Evolutionary conservation across 192 early-diverging fungal genomes (phyloP).

Genomic region (Piromyces sp.): DNA sequence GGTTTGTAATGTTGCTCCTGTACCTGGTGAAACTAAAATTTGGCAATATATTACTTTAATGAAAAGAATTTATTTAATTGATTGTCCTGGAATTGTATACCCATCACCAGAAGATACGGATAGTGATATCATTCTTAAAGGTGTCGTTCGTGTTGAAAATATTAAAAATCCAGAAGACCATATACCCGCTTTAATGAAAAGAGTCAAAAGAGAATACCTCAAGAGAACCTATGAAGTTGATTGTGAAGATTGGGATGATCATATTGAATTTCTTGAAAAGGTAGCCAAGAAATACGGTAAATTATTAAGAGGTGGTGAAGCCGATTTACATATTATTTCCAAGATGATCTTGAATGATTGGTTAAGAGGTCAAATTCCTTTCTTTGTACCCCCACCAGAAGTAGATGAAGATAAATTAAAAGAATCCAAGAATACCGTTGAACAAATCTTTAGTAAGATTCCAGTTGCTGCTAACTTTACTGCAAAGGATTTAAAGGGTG

Average conservation of each 20-base stretch:
- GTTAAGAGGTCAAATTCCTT: conserved; percentile 92
- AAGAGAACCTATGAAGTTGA: conserved; percentile 73
- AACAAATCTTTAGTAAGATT: conserved; percentile 85
- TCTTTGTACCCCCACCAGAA: conserved; percentile 67
- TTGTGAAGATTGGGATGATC: conserved; percentile 55
- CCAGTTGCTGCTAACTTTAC: conserved; percentile 62
- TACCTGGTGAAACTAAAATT: conserved; percentile 95
- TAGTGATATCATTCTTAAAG: conserved; percentile 90
- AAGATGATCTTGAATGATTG: conserved; percentile 98
- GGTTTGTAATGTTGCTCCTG: conserved; percentile 93
- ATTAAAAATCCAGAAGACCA: conserved; percentile 75
- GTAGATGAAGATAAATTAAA: conserved; percentile 9
- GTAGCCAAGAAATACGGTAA: conserved; percentile 72
- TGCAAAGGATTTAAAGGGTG: conserved; percentile 63
- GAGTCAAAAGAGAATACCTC: conserved; percentile 80
- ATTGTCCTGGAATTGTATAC: conserved; percentile 95
- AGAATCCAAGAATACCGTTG: conserved; percentile 32
- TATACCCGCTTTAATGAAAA: conserved; percentile 59
- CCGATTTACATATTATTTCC: conserved; percentile 76
- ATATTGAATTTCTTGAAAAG: conserved; percentile 80
- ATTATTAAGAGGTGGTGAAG: conserved; percentile 86
- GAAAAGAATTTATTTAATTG: conserved; percentile 94
- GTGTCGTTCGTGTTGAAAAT: conserved; percentile 87
- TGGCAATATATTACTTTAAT: conserved; percentile 99
- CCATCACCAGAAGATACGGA: conserved; percentile 73